Base-by-base conservation (phyloP, 495 filamentous ascomycete species). In the Niebla homalea region DNA sequence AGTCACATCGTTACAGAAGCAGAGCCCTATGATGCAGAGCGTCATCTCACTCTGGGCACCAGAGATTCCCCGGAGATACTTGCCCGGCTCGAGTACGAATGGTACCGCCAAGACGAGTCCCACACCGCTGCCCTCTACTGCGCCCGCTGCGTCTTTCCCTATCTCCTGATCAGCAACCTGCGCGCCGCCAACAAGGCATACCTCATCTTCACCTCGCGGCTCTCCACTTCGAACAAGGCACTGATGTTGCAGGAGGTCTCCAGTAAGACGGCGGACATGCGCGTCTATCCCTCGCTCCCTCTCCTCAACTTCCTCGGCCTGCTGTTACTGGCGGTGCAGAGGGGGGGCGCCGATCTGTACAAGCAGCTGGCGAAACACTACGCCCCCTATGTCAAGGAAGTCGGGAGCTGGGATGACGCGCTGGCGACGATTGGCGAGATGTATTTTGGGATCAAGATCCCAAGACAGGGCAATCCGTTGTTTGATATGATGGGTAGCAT, bases 401-500 rank as follows among this genome's bases (percentile, higher is more conserved):
- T 81, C 3, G 73, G 71, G 1, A 69, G 70, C 21, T 96, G 92
- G 88, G 83, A 88, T 37, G 88, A 92, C 61, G 77, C 85, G 19
- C 68, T 97, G 56, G 83, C 85, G 38, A 79, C 85, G 62, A 80
- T 97, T 55, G 92, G 84, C 37, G 89, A 97, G 74, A 89, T 92
- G 76, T 99, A 96, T 68, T 99, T 97, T 64, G 81, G 77, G n/a
- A 95, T 99, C 60, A 83, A 83, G 72, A 79, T 89, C 54, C 89
- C 87, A 25, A 73, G 82, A 44, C 85, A 90, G 67, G 81, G 81
- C 38, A 96, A 95, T 61, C 89, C 88, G 7, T 63, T 97, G 57
- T 74, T 97, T 59, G 93, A 97, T 58, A 97, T 99, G 88, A 94
- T 97, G 89, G 85, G 89, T 3, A 85, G 78, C 54, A 79, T 99